phyloP scores from a whole-genome alignment of 345 rosid genomes.

The Brassica carinata region DNA sequence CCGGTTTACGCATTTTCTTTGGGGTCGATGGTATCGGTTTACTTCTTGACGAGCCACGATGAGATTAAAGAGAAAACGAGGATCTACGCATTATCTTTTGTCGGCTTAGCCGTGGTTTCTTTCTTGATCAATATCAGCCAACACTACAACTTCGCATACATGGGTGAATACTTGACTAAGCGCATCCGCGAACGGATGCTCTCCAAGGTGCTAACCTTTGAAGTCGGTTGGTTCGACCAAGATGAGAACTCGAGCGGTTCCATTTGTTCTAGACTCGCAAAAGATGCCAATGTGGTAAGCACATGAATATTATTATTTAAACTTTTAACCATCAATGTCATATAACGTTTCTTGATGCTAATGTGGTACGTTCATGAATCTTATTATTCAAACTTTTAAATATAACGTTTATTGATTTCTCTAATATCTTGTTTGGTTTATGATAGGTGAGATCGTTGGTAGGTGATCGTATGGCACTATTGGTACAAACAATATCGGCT shows the following conservation, averaged over 20 bases:
- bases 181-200: conserved; percentile 68
- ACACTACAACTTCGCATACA: conserved; percentile 64
- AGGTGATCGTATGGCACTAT: conserved; percentile 55
- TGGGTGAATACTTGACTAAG: conserved; percentile 65
- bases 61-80: conserved; percentile 53
- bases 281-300: conserved; percentile 63
- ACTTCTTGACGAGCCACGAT: conserved; percentile 43
- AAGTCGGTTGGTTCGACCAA: conserved; percentile 71
- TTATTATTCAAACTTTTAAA: neutral
- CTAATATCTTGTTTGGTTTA: neutral
- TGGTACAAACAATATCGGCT: conserved; percentile 58
- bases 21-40: conserved; percentile 57
- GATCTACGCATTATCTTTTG: conserved; percentile 45
- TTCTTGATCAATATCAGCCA: conserved; percentile 49
- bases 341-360: neutral
- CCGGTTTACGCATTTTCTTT: conserved; percentile 46
- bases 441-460: conserved; percentile 62
- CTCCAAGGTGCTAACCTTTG: conserved; percentile 63
- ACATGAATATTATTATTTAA: neutral
- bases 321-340: neutral
- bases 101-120: conserved; percentile 48
- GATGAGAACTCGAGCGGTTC: conserved; percentile 72
- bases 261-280: conserved; percentile 63
- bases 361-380: neutral
- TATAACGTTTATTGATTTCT: neutral